Conservation (phyloP, 805 yeast species). For the Pichia eremophila region DNA sequence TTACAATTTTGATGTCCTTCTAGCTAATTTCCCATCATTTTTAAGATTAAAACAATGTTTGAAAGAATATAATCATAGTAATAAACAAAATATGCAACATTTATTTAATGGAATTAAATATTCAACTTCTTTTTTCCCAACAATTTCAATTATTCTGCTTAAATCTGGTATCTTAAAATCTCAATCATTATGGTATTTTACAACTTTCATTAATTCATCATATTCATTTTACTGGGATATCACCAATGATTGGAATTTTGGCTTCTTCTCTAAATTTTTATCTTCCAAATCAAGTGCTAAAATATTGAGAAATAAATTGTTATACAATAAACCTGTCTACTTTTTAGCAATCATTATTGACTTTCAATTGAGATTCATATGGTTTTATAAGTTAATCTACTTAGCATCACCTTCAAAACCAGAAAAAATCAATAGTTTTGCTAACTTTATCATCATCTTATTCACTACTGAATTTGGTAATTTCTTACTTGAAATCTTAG, state of each 20-base stretch:
- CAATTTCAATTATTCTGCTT: constrained; percentile 28
- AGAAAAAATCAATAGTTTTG: constrained; percentile 1
- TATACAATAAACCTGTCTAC: constrained; percentile 35
- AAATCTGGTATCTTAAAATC: constrained; percentile 19
- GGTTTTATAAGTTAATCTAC: constrained; percentile 47
- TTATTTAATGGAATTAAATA: constrained; percentile 71
- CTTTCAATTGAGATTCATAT: constrained; percentile 59
- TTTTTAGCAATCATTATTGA: constrained; percentile 51
- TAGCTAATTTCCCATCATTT: constrained; percentile 47
- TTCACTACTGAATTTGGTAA: constrained; percentile 47
- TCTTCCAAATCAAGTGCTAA: constrained; percentile 11
- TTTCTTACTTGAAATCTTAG: constrained; percentile 61
- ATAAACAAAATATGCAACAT: constrained; percentile 40
- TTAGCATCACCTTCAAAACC: not conserved
- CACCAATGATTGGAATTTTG: constrained; percentile 78
- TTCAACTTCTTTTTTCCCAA: constrained; percentile 48
- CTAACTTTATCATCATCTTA: constrained; percentile 17
- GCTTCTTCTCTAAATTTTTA: constrained; percentile 34
- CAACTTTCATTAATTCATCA: constrained; percentile 51
- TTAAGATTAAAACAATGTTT: constrained; percentile 79
- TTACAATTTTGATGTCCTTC: constrained; percentile 23
- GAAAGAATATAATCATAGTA: constrained; percentile 48
- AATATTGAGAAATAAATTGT: constrained; percentile 22
- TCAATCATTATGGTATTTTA: constrained; percentile 35
- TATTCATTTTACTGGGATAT: constrained; percentile 89